Percentiles rank a stretch among this genome's conserved stretches.
Conservation (phyloP, 257 asterid species). For the Ocimum tenuiflorum region DNA sequence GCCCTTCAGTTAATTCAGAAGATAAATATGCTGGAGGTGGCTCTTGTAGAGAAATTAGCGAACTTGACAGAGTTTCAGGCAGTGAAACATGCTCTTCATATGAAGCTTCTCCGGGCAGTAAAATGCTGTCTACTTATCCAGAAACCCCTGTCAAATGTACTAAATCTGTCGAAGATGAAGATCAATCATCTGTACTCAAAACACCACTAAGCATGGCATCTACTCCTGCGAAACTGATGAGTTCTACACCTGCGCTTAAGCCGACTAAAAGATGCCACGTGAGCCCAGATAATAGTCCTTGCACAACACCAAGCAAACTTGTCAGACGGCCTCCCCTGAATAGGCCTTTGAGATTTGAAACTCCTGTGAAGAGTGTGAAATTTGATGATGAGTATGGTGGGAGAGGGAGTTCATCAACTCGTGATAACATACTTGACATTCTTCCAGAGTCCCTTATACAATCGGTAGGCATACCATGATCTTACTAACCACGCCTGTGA, state of each 20-base stretch:
- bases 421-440: slow-evolving; percentile 39
- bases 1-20: slow-evolving; percentile 12
- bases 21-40: not conserved
- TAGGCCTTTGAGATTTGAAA: slow-evolving; percentile 64
- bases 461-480: slow-evolving; percentile 45
- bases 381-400: slow-evolving; percentile 23
- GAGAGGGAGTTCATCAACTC: slow-evolving; percentile 21
- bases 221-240: slow-evolving; percentile 57
- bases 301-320: slow-evolving; percentile 42
- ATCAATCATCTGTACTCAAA: slow-evolving; percentile 20
- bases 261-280: slow-evolving; percentile 58
- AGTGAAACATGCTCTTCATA: not conserved
- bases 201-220: slow-evolving; percentile 46
- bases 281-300: slow-evolving; percentile 59
- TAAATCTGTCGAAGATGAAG: slow-evolving; percentile 11
- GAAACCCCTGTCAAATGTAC: slow-evolving; percentile 53
- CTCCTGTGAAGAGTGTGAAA: slow-evolving; percentile 50
- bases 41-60: not conserved
- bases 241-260: slow-evolving; percentile 50
- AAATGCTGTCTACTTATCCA: slow-evolving; percentile 12
- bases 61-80: slow-evolving; percentile 8
- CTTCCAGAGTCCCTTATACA: slow-evolving; percentile 51
- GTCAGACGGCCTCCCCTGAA: slow-evolving; percentile 57
- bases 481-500: not conserved
- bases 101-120: slow-evolving; percentile 9